phyloP scores from a whole-genome alignment of 139 green algal genomes.

The Coelastrella sp. region DNA sequence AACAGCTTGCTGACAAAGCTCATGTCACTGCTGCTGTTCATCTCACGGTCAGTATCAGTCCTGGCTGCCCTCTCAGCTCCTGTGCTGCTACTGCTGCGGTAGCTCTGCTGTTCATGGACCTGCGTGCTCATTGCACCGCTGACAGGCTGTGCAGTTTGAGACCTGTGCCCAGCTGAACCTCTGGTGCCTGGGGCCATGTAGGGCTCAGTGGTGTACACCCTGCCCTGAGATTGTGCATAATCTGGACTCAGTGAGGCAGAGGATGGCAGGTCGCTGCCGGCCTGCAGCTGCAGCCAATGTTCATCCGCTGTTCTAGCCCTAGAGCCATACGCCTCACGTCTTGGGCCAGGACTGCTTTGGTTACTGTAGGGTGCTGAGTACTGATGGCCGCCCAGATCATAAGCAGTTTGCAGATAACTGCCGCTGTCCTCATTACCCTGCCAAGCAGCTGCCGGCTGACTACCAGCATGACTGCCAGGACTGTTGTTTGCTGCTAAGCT shows the following conservation, averaged over 20 bases:
- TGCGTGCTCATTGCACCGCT: background rate
- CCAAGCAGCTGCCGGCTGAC: no score
- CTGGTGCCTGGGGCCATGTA: background rate
- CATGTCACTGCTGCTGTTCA: background rate
- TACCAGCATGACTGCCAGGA: no score
- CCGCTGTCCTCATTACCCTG: no score
- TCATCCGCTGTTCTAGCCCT: no score
- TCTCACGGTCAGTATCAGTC: background rate
- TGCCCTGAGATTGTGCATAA: background rate
- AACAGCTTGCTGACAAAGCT: background rate
- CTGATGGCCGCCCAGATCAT: no score
- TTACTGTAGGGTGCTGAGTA: no score
- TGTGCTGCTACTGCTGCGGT: background rate
- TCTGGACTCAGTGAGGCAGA: no score
- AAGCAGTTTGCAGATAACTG: no score
- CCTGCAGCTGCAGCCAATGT: no score
- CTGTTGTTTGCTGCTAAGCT: background rate
- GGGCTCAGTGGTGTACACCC: background rate
- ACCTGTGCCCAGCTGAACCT: background rate
- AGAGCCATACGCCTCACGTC: no score
- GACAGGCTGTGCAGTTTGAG: background rate
- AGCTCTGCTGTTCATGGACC: background rate
- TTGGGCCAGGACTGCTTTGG: no score
- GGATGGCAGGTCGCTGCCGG: no score
- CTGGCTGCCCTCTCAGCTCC: background rate